Evolutionary conservation across 31 red algal genomes (phyloP), one percentile per base, ranked within the genome.

Genomic region (Asparagopsis taxiformis): DNA sequence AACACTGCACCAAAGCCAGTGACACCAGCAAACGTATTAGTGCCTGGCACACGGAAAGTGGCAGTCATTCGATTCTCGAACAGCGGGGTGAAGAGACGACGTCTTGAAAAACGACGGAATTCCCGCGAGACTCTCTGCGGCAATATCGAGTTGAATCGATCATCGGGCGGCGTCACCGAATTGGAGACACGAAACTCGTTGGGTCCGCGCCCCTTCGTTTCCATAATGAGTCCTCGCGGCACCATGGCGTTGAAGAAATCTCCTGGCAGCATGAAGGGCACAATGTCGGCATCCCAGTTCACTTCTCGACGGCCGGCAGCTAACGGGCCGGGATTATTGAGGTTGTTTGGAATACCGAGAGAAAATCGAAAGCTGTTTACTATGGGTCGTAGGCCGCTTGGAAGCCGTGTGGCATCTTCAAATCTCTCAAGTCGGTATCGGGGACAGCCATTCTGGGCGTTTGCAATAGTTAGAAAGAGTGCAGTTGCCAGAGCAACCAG

Each of bases 211-310:
- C n/a, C n/a, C n/a, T n/a, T n/a, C 15, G 71, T 39, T 1, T 35
- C 1, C 23, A 85, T 66, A 16, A 39, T 44, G 24, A 56, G 24
- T 9, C 81, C 81, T 5, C 81, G 70, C 17, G 69, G 21, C 3
- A 85, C 71, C 9, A 1, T 65, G 16, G 22, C 68, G 30, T 63
- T 34, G 57, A 85, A 85, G 38, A 76, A 85, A 33, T 85, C 37
- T 0, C 26, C 26, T 11, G 81, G 81, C 81, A 85, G 77, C 11
- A 77, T 37, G 28, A 85, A 85, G 5, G 69, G 81, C 19, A 85
- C 56, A n/a, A 41, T 31, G 21, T 51, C 49, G 1, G 81, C 70
- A 51, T 85, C 81, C 81, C 81, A 85, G 70, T 85, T 76, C 57
- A 85, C 37, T 3, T 41, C 52, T 23, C 68, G 68, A 16, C 20